Evolutionary conservation across 2,329 filamentous ascomycete species (phyloP).

Genomic region (Neopestalotiopsis sp.): DNA sequence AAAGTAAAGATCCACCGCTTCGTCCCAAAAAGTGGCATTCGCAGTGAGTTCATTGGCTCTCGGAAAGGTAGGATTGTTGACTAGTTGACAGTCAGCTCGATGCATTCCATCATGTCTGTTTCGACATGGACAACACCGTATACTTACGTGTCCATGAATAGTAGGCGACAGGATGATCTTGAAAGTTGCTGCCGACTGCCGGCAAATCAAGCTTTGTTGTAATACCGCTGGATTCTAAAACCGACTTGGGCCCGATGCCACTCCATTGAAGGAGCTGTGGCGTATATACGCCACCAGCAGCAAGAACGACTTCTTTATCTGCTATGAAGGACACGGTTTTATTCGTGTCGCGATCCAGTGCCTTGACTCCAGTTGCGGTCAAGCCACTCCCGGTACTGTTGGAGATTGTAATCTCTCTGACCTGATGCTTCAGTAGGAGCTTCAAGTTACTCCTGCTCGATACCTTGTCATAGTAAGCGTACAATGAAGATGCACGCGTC

Average conservation of each 20-base stretch:
- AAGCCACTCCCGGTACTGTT: not conserved
- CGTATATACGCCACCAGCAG: constrained; percentile 33
- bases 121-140: not conserved
- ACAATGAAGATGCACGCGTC: constrained; percentile 11
- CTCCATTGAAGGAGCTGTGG: constrained; percentile 46
- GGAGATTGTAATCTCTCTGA: not conserved
- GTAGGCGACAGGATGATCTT: constrained; percentile 27
- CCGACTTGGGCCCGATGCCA: constrained; percentile 33
- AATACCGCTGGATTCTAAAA: constrained; percentile 21
- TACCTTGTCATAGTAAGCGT: constrained; percentile 15
- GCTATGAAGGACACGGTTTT: constrained; percentile 22
- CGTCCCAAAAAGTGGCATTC: constrained; percentile 28
- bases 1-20: constrained; percentile 28
- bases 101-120: not conserved
- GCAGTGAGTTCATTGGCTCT: constrained; percentile 18
- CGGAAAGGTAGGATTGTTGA: constrained; percentile 11
- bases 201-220: constrained; percentile 22
- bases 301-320: constrained; percentile 32
- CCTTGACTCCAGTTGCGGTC: constrained; percentile 4
- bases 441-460: constrained; percentile 9
- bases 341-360: constrained; percentile 3
- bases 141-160: constrained; percentile 21
- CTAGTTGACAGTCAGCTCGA: not conserved
- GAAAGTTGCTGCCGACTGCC: constrained; percentile 29
- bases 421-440: constrained; percentile 8